A percentile compares a stretch with the other conserved stretches of the same genome.
Evolutionary conservation across 768 basidiomycete species (phyloP).

Genomic region (Gymnopilus dilepis): DNA sequence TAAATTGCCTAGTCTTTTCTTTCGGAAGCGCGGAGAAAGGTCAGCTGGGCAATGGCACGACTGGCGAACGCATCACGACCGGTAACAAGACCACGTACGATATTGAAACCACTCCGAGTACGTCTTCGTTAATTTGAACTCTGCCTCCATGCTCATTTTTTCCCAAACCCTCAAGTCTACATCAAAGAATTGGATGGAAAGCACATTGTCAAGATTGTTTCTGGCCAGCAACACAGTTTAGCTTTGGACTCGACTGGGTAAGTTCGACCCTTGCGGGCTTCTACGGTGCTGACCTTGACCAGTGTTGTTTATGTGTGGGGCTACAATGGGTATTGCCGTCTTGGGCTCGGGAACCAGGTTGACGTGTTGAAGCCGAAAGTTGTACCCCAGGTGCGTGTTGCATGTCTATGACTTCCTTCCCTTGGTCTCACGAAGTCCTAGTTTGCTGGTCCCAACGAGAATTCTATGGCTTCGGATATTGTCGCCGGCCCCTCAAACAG

Average conservation of each 20-base stretch:
- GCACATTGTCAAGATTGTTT: conserved; percentile 81
- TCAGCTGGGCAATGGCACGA: conserved; percentile 90
- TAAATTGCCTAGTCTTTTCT: conserved; percentile 70
- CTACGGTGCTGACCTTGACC: background rate
- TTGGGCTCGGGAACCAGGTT: conserved; percentile 86
- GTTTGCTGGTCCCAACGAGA: conserved; percentile 76
- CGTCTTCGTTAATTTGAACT: conserved; percentile 26
- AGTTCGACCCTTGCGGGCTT: no score
- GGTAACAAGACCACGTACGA: conserved; percentile 88
- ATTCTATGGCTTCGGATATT: conserved; percentile 67
- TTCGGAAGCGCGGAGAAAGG: conserved; percentile 94
- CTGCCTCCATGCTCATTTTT: background rate
- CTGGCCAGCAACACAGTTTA: conserved; percentile 86
- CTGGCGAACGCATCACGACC: conserved; percentile 88
- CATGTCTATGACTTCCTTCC: background rate
- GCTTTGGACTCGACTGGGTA: conserved; percentile 82
- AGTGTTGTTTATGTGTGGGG: conserved; percentile 88
- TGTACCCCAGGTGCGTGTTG: conserved; percentile 70
- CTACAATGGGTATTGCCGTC: conserved; percentile 89
- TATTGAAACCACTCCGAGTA: conserved; percentile 72
- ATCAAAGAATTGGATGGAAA: conserved; percentile 79
- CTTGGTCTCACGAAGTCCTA: conserved; percentile 31
- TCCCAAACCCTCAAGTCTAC: conserved; percentile 50
- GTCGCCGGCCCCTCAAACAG: conserved; percentile 84
- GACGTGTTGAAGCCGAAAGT: conserved; percentile 81